Conservation (phyloP, 1,284 basidiomycete genomes). For the Pascua guehoae region DNA sequence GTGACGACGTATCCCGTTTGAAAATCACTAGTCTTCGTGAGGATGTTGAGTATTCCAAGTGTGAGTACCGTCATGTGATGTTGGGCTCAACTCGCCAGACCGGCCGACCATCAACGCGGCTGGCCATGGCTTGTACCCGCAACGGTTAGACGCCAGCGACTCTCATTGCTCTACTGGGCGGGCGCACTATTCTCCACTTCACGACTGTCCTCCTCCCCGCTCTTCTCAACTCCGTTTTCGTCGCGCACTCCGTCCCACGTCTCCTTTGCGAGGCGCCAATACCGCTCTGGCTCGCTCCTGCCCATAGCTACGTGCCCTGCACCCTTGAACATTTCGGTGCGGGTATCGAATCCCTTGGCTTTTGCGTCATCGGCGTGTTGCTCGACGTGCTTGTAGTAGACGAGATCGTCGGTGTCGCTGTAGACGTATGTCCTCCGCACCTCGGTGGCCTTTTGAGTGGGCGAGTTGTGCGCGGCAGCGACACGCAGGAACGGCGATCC, state of each 20-base stretch:
- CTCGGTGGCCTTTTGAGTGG: neutral
- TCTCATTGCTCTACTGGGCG: too few relatives aligned
- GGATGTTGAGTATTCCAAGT: too few relatives aligned
- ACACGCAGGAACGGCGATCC: neutral
- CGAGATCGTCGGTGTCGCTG: constrained; percentile 14
- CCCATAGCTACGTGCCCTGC: constrained; percentile 18
- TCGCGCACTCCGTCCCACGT: constrained; percentile 3
- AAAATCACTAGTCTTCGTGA: too few relatives aligned
- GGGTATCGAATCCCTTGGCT: constrained; percentile 8
- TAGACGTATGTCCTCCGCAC: constrained; percentile 16
- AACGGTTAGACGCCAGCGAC: too few relatives aligned
- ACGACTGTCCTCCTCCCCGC: neutral
- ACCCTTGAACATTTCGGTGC: constrained; percentile 13
- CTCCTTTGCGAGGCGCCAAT: constrained; percentile 19
- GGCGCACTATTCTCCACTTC: too few relatives aligned
- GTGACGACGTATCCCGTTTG: too few relatives aligned
- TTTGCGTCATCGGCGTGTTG: constrained; percentile 9
- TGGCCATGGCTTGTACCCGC: too few relatives aligned
- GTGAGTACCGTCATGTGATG: too few relatives aligned
- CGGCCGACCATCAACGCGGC: too few relatives aligned
- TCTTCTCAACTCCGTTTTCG: neutral
- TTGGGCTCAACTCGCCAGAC: too few relatives aligned
- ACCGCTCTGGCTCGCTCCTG: constrained; percentile 14
- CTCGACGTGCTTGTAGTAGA: constrained; percentile 11
- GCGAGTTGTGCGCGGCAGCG: constrained; percentile 4